Evolutionary conservation across 2,329 filamentous ascomycete genomes (phyloP), one percentile per base, ranked within the genome.

Genomic region (Hypoxylon sp.): DNA sequence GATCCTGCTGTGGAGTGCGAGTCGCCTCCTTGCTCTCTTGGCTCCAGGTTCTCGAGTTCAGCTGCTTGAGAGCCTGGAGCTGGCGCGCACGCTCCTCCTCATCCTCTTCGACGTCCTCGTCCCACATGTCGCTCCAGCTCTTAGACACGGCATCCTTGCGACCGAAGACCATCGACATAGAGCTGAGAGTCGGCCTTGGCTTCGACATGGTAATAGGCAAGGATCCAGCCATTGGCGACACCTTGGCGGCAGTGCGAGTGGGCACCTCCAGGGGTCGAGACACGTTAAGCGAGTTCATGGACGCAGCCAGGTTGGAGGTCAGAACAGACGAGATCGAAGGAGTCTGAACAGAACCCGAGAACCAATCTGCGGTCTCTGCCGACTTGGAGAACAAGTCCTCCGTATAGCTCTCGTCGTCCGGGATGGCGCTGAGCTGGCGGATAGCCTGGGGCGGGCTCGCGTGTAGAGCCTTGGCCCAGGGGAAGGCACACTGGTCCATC

Each of bases 91-190:
- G 82, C 70, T 88, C 85, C 68, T 88, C 84, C 67, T 90, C 85
- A 62, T 89, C 87, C 63, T 90, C 88, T 70, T 95, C 92, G 41
- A 81, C 79, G 50, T 98, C 94, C 74, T 98, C 94, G 57, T 98
- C 94, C 89, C 92, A 97, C 74, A 98, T 87, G 74, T 99, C 95
- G 70, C 93, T 97, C 95, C 95, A 99, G 81, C 95, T 98, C 88
- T 98, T 98, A 54, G 95, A 97, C 43, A 96, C 91, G 43, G 84
- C 80, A 41, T 94, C 89, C 62, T 86, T 84, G 70, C 87, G 87
- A 48, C 90, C 91, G 72, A 96, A 94, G 47, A 94, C 85, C 71
- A 89, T 85, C 3, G 90, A 87, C 82, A 94, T 88, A 60, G 90
- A 88, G 50, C 85, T 81, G 66, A 88, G 79, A 35, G 84, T 83